Conservation (phyloP, 2,329 filamentous ascomycete genomes). For the Aspergillus aculeatinus region DNA sequence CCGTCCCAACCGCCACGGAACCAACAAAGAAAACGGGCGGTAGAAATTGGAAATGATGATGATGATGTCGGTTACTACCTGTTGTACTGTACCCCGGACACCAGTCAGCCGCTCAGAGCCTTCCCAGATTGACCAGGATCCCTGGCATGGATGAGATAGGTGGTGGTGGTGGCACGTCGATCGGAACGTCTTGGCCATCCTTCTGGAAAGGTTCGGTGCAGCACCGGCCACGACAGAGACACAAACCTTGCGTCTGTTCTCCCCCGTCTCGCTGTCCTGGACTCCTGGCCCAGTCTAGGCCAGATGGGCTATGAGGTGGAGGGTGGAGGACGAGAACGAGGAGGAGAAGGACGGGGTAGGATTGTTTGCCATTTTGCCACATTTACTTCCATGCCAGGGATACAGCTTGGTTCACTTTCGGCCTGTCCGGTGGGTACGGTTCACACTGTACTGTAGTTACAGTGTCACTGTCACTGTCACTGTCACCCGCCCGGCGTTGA, state of each 20-base stretch:
- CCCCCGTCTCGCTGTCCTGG: background rate
- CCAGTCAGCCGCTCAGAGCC: conserved; percentile 1
- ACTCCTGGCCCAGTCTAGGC: background rate
- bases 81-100: conserved; percentile 3
- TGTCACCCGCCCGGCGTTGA: background rate
- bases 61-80: conserved; percentile 4
- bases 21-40: background rate
- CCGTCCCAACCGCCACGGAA: background rate
- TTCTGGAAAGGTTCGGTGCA: conserved; percentile 42
- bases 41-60: background rate
- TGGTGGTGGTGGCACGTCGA: conserved; percentile 16
- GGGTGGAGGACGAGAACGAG: background rate
- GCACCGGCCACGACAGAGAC: conserved; percentile 6
- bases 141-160: conserved; percentile 10
- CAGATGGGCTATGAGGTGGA: background rate
- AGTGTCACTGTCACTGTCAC: background rate
- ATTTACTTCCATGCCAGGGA: background rate
- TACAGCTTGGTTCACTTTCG: background rate
- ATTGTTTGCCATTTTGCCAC: background rate
- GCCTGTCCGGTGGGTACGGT: background rate
- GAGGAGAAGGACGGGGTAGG: background rate
- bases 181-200: conserved; percentile 17
- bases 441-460: background rate
- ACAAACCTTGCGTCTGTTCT: background rate
- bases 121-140: conserved; percentile 4